phyloP scores from a whole-genome alignment of 106 monocot species.

The Dioscorea zingiberensis region DNA sequence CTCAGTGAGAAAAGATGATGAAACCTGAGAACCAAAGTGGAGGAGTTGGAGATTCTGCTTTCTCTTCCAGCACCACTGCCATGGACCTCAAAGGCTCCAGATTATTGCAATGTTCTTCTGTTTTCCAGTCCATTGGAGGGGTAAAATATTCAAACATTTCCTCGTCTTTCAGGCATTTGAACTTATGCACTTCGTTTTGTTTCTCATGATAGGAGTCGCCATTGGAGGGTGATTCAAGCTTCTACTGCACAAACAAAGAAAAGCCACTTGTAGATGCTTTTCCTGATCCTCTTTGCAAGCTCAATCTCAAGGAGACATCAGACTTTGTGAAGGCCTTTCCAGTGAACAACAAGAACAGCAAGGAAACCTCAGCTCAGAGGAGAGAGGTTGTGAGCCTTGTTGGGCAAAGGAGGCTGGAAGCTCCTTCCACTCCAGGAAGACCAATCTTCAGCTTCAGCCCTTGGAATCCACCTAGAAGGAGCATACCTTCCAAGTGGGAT shows the following conservation, averaged over 20 bases:
- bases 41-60: slow-evolving; percentile 13
- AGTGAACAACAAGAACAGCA: slow-evolving; percentile 27
- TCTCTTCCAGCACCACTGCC: slow-evolving; percentile 5
- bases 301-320: slow-evolving; percentile 74
- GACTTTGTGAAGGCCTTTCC: slow-evolving; percentile 63
- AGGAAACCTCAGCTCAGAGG: slow-evolving; percentile 24
- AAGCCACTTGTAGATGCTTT: slow-evolving; percentile 40
- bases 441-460: slow-evolving; percentile 63
- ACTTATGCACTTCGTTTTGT: not conserved
- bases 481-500: slow-evolving; percentile 92
- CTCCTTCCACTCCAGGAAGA: slow-evolving; percentile 80
- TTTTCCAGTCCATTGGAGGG: slow-evolving; percentile 12
- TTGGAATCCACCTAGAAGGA: slow-evolving; percentile 45
- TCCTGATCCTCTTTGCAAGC: slow-evolving; percentile 61
- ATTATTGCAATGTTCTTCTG: slow-evolving; percentile 7
- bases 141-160: slow-evolving; percentile 2
- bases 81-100: slow-evolving; percentile 26
- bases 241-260: slow-evolving; percentile 19
- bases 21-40: slow-evolving; percentile 2
- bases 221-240: slow-evolving; percentile 17
- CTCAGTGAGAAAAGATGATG: slow-evolving; percentile 5
- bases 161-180: not conserved
- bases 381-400: slow-evolving; percentile 17
- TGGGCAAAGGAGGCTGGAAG: slow-evolving; percentile 43
- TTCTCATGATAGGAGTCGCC: slow-evolving; percentile 9